Percentiles rank a stretch among this genome's conserved stretches.
Evolutionary conservation across 2,329 filamentous ascomycete genomes (phyloP).

Genomic region (Pestalotiopsis sp.): DNA sequence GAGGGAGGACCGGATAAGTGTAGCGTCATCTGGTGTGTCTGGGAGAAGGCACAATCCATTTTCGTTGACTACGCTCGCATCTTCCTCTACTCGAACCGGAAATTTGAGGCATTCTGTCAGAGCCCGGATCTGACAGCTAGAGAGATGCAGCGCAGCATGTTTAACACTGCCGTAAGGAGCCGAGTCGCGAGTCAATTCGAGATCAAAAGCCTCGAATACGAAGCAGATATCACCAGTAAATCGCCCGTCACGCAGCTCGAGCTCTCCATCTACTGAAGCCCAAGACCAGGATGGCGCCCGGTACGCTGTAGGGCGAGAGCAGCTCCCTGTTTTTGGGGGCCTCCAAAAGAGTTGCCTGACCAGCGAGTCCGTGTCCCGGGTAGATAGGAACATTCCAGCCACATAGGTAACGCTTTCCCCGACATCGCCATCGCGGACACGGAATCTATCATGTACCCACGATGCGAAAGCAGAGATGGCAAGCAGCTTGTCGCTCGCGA

Average conservation of each 20-base stretch:
- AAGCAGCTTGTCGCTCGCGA: constrained; percentile 21
- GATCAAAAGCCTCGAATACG: neutral
- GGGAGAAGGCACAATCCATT: neutral
- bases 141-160: neutral
- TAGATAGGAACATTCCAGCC: neutral
- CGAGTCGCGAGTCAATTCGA: neutral
- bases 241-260: constrained; percentile 6
- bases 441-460: constrained; percentile 15
- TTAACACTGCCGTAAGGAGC: constrained; percentile 1
- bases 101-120: neutral
- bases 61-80: neutral
- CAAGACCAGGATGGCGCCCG: constrained; percentile 22
- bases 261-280: constrained; percentile 18
- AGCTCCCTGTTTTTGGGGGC: constrained; percentile 2
- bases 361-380: neutral
- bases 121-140: neutral
- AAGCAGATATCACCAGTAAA: neutral
- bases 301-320: neutral
- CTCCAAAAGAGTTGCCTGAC: constrained; percentile 2
- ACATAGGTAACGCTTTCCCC: neutral
- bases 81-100: neutral
- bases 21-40: neutral
- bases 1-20: neutral
- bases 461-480: constrained; percentile 23
- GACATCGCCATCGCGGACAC: neutral